These are phyloP conservation scores for Hymenoscyphus infarciens DNA, from an alignment of 2,329 filamentous ascomycete species.

Conservation along the genomic window DNA sequence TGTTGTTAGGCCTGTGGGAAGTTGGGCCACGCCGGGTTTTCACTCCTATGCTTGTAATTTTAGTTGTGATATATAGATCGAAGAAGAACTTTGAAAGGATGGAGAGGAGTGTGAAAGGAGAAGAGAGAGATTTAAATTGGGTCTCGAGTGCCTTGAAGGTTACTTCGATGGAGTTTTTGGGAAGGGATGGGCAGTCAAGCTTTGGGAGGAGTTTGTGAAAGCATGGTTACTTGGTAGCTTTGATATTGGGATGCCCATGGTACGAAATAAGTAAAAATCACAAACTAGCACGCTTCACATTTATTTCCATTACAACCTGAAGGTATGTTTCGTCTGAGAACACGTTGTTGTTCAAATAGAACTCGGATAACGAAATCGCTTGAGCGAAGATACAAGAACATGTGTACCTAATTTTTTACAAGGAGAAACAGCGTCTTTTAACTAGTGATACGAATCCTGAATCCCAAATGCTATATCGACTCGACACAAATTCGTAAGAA, in stretches of 20 bases:
- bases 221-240: not conserved
- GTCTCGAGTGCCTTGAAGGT: not conserved
- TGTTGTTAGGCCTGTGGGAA: slow-evolving; percentile 11
- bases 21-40: slow-evolving; percentile 1
- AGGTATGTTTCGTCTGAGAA: too few species aligned
- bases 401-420: too few species aligned
- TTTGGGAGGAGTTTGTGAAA: not conserved
- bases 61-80: slow-evolving; percentile 7
- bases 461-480: too few species aligned
- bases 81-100: not conserved
- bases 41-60: slow-evolving; percentile 8
- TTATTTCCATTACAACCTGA: not conserved
- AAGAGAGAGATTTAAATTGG: too few species aligned
- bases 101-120: not conserved
- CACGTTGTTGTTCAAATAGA: too few species aligned
- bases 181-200: not conserved
- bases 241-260: not conserved
- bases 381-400: too few species aligned
- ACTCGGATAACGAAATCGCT: too few species aligned
- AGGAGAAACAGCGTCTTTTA: too few species aligned
- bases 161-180: not conserved
- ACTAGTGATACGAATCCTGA: too few species aligned
- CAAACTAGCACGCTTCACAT: not conserved
- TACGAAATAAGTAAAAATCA: not conserved
- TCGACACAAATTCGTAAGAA: too few species aligned